A percentile compares a stretch with the other conserved stretches of the same genome.
These are phyloP conservation scores for Populus tremula DNA, from an alignment of 345 rosid genomes.

Conservation along the genomic window DNA sequence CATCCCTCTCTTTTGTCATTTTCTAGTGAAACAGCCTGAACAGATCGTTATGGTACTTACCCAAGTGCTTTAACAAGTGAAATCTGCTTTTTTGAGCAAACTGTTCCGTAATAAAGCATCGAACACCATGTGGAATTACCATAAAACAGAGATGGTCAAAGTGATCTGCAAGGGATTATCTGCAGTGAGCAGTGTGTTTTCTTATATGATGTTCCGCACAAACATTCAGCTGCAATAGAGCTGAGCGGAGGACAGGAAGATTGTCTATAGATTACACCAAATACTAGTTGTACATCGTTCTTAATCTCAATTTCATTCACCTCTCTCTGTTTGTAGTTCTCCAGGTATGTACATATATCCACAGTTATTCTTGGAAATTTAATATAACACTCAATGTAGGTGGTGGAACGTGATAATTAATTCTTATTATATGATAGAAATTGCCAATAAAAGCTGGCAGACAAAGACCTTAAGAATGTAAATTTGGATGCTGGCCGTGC, in stretches of 20 bases:
- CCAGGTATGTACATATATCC: not conserved
- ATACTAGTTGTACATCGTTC: not conserved
- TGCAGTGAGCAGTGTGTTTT: not conserved
- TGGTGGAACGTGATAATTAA: not conserved
- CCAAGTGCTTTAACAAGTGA: not conserved
- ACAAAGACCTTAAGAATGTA: not conserved
- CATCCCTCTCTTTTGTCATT: not conserved
- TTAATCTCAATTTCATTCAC: too few species aligned
- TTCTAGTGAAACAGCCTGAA: not conserved
- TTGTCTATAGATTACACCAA: not conserved
- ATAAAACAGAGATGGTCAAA: not conserved
- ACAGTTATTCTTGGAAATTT: not conserved
- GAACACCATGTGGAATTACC: not conserved
- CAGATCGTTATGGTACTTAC: not conserved
- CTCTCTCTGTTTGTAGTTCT: not conserved
- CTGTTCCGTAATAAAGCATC: not conserved
- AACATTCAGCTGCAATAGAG: not conserved
- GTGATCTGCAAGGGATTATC: not conserved
- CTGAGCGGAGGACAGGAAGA: not conserved
- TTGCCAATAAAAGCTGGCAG: not conserved
- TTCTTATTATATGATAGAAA: not conserved
- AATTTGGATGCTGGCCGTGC: not conserved
- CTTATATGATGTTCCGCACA: not conserved
- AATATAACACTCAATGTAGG: not conserved
- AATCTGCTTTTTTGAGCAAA: not conserved